Evolutionary conservation across 2,329 filamentous ascomycete species (phyloP), one percentile per base, ranked within the genome.

Genomic region (Cladosporium sp.): DNA sequence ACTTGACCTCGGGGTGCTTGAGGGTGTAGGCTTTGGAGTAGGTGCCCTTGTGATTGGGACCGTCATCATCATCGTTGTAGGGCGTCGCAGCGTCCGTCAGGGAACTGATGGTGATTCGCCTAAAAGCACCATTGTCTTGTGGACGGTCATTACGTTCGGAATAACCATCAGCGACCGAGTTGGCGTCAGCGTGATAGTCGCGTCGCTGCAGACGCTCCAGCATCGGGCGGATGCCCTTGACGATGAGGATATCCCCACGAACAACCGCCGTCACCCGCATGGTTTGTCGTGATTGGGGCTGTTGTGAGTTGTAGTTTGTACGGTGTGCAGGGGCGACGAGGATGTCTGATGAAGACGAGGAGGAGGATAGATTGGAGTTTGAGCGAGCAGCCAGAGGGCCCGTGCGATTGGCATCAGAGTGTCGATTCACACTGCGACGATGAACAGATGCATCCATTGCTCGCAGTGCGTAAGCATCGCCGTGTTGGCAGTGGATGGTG

Each of bases 21-120:
- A 71, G 66, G 25, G 67, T 72, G 66, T 75, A 72, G 30, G 70
- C 68, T 58, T 71, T 72, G 32, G 72, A 73, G 63, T 73, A 76
- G 25, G 74, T 76, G 36, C 74, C 74, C 23, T 70, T 69, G 36
- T 68, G 67, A 49, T 75, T 76, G 6, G 69, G 72, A 4, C 73
- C 73, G 48, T 72, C 71, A 7, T 53, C 59, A 48, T 67, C 65
- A 58, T 65, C 65, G 51, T 48, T 58, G 56, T 28, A 39, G 7
- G 53, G 56, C 25, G 48, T 65, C 58, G 54, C 46, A 18, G 13
- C 21, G n/a, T 54, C 49, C 18, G 49, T 63, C 49, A 56, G n/a
- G n/a, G 60, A 63, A 53, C 34, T 26, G 18, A 54, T n/a, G 34
- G 48, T 39, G 32, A 53, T 26, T 39, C 46, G 30, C 30, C 58